Conservation (phyloP, 352 stramenopile genomes). For the Globisporangium orthogonon region DNA sequence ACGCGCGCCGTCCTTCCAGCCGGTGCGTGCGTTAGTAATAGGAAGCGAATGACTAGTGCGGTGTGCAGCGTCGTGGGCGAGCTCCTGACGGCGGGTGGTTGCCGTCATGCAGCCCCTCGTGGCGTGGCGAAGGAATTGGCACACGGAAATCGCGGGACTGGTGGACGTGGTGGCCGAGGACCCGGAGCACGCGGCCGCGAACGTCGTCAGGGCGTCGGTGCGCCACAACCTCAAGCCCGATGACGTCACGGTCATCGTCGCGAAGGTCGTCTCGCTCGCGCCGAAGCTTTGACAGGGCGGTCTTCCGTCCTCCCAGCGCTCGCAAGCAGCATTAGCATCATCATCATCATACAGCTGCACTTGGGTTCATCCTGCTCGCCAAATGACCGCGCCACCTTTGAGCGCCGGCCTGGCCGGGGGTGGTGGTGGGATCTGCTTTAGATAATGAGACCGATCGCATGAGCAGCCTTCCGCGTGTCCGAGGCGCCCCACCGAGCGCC, state of each 20-base stretch:
- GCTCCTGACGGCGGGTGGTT: neutral
- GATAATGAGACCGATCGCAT: too few relatives aligned
- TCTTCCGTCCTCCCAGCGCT: neutral
- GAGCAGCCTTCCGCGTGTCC: too few relatives aligned
- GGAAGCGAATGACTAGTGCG: neutral
- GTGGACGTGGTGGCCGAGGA: slow-evolving; percentile 47
- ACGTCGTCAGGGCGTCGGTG: slow-evolving; percentile 60
- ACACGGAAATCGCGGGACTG: slow-evolving; percentile 48
- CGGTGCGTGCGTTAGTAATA: slow-evolving; percentile 24
- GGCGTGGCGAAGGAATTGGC: slow-evolving; percentile 58
- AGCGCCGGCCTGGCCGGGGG: too few relatives aligned
- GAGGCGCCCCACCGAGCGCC: too few relatives aligned
- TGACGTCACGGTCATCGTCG: slow-evolving; percentile 76
- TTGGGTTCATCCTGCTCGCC: too few relatives aligned
- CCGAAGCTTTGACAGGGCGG: slow-evolving; percentile 35
- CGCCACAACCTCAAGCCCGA: slow-evolving; percentile 83
- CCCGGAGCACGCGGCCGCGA: slow-evolving; percentile 41
- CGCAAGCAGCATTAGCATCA: neutral
- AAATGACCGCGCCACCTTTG: too few relatives aligned
- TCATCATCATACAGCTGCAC: too few relatives aligned
- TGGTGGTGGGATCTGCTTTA: too few relatives aligned
- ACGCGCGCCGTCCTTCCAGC: slow-evolving; percentile 39
- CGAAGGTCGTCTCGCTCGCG: slow-evolving; percentile 46
- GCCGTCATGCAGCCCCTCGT: slow-evolving; percentile 35
- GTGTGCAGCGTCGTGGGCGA: neutral